A percentile compares a stretch with the other conserved stretches of the same genome.
phyloP scores from a whole-genome alignment of 2,329 filamentous ascomycete species.

The Talaromyces sp. region DNA sequence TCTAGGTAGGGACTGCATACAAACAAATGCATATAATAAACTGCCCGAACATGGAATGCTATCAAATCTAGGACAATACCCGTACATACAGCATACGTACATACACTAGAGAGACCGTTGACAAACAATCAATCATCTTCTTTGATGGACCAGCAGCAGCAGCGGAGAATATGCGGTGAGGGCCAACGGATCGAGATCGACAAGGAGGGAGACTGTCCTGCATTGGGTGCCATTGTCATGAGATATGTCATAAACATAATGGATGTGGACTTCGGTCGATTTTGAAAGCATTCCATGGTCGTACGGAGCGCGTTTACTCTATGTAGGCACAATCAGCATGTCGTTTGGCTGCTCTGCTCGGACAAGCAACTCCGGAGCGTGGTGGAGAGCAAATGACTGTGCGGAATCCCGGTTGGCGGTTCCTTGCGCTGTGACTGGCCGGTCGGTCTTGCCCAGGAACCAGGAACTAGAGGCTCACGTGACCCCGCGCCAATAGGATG shows the following conservation, averaged over 20 bases:
- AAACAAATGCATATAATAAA: background rate
- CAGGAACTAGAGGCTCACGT: background rate
- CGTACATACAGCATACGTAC: background rate
- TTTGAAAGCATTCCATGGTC: background rate
- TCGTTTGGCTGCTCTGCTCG: background rate
- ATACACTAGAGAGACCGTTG: background rate
- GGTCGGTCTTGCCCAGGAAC: background rate
- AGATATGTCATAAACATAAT: constrained; percentile 5
- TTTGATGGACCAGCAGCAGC: background rate
- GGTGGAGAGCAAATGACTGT: background rate
- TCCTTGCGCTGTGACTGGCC: background rate
- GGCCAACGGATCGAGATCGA: background rate
- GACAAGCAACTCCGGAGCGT: background rate
- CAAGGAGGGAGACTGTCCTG: background rate
- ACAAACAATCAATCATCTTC: background rate
- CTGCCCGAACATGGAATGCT: background rate
- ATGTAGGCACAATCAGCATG: background rate
- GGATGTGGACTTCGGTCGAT: background rate
- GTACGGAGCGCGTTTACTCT: background rate
- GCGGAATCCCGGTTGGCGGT: background rate
- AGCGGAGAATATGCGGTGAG: constrained; percentile 7
- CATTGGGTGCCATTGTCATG: background rate
- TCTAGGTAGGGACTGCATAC: background rate
- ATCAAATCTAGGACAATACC: background rate
- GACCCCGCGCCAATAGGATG: constrained; percentile 10